A percentile compares a stretch with the other conserved stretches of the same genome.
phyloP scores from a whole-genome alignment of 2,329 filamentous ascomycete genomes.

The Apiospora phragmitis region DNA sequence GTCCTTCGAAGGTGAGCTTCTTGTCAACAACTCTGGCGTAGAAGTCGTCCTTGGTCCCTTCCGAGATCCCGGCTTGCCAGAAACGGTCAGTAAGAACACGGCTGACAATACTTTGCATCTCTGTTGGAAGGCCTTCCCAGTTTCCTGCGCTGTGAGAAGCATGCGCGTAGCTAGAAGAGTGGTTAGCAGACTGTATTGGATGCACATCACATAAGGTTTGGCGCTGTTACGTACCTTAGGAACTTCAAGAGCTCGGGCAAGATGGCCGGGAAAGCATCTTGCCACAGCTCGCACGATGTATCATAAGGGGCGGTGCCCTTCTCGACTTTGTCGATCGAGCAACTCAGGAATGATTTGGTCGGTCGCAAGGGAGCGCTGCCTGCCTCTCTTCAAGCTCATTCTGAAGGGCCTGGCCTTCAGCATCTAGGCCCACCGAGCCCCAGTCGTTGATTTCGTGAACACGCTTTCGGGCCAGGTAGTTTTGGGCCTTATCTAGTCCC shows the following conservation, averaged over 20 bases:
- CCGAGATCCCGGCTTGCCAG: conserved; percentile 97
- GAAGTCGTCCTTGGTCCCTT: conserved; percentile 94
- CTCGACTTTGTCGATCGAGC: conserved; percentile 86
- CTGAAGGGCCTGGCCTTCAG: conserved; percentile 78
- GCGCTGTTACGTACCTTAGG: conserved; percentile 44
- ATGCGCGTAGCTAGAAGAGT: conserved; percentile 69
- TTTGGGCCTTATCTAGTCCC: conserved; percentile 76
- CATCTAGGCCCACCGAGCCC: conserved; percentile 75
- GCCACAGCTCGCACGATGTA: conserved; percentile 80
- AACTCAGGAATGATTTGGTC: conserved; percentile 89
- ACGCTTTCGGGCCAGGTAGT: conserved; percentile 72
- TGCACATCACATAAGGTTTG: conserved; percentile 39
- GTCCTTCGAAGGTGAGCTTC: conserved; percentile 85
- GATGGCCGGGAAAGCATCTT: conserved; percentile 76
- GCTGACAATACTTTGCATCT: conserved; percentile 75
- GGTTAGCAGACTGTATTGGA: background rate
- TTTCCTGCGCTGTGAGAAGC: conserved; percentile 85
- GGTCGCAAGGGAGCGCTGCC: conserved; percentile 72
- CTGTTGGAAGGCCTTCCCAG: conserved; percentile 74
- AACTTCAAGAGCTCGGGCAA: conserved; percentile 86
- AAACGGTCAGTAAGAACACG: conserved; percentile 91
- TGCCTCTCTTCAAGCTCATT: conserved; percentile 75
- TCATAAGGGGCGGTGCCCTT: conserved; percentile 72
- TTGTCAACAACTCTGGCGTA: conserved; percentile 89
- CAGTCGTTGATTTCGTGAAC: conserved; percentile 81